phyloP scores from a whole-genome alignment of 106 monocot species.

The Amphibolis antarctica region DNA sequence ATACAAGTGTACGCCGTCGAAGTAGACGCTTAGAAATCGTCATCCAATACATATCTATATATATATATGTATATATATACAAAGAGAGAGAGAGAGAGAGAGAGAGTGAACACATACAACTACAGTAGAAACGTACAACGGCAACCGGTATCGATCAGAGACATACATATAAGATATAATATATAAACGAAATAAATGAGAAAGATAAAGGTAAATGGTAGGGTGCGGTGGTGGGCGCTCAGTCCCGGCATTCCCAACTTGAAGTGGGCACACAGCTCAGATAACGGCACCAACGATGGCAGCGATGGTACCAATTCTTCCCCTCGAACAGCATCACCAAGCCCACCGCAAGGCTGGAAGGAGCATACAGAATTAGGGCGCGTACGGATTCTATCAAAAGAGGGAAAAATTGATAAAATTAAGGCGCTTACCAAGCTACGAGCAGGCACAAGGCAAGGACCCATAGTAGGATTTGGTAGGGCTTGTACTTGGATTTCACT shows the following conservation, averaged over 20 bases:
- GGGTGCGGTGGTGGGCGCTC: too few relatives aligned
- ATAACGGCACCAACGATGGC: conserved; percentile 17
- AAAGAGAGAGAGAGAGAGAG: too few relatives aligned
- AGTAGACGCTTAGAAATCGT: too few relatives aligned
- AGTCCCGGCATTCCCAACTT: conserved; percentile 15
- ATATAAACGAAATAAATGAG: too few relatives aligned
- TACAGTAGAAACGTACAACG: too few relatives aligned
- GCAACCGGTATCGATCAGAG: too few relatives aligned
- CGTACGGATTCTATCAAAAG: background rate
- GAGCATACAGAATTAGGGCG: background rate
- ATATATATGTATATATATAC: too few relatives aligned
- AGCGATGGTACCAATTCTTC: conserved; percentile 9
- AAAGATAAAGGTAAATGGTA: too few relatives aligned
- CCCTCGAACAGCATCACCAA: conserved; percentile 16
- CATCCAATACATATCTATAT: too few relatives aligned
- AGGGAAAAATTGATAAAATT: background rate
- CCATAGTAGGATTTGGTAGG: conserved; percentile 13
- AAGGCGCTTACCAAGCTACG: conserved; percentile 9
- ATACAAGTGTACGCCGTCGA: too few relatives aligned
- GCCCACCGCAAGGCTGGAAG: conserved; percentile 11
- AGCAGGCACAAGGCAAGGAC: conserved; percentile 8
- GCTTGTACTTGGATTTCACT: conserved; percentile 15
- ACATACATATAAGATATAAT: too few relatives aligned
- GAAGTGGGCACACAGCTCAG: conserved; percentile 22
- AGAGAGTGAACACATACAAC: too few relatives aligned